Base-by-base conservation (phyloP, 2,329 filamentous ascomycete species). In the Tothia fuscella region DNA sequence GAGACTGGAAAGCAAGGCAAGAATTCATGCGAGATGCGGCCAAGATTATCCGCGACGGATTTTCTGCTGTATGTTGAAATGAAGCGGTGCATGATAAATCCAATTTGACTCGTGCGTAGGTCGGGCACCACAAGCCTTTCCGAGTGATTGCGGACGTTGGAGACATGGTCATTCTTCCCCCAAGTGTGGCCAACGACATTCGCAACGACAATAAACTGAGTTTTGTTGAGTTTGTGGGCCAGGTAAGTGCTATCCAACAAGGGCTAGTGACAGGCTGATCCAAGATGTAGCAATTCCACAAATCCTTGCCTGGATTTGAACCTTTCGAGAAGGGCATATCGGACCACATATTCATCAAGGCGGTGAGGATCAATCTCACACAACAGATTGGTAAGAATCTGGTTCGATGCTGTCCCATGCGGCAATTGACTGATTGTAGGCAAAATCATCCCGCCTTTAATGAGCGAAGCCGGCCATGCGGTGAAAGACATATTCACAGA, bases 191-290 rank as follows among this genome's bases (percentile, higher is more conserved):
- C 7, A 33, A 33, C n/a, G 31, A 17, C 5, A 33, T 33, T 16
- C 31, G 31, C 31, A 33, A 33, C 5, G n/a, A 33, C 31, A 20
- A 33, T 16, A 17, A 33, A 12, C n/a, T 33, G 12, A 33, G 31
- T 33, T 33, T 33, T 17, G 31, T 33, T 20, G 31, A 33, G 31
- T 33, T 33, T 33, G 31, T 33, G 31, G 31, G 31, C 31, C 31
- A 33, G 31, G 31, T 33, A 33, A 17, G 30, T n/a, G n/a, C n/a
- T n/a, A n/a, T n/a, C n/a, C n/a, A n/a, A n/a, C n/a, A n/a, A n/a
- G n/a, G n/a, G n/a, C n/a, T n/a, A n/a, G n/a, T 9, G 13, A 17
- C 13, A 33, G 6, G 31, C 31, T 33, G 31, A 33, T 33, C 6
- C 9, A 10, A n/a, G 13, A 16, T 6, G 7, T 16, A 33, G 31